Evolutionary conservation across 305 asterid species (phyloP).

Genomic region (Plantago coronopus): DNA sequence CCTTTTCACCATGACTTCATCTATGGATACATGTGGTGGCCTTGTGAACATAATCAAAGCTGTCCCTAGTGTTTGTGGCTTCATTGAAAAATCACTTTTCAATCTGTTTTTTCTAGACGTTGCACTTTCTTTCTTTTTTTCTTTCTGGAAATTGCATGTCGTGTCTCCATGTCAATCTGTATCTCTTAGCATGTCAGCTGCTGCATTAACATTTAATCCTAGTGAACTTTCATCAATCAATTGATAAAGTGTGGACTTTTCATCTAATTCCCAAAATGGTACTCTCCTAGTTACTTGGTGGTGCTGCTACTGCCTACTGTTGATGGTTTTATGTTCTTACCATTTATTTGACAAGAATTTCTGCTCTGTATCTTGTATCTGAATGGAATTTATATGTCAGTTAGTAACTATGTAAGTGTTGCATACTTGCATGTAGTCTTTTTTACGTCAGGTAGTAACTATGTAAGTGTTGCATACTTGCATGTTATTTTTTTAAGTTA

Average conservation of each 20-base stretch:
- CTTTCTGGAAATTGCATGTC: background rate
- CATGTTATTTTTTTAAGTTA: no score
- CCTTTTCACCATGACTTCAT: slow-evolving; percentile 16
- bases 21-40: background rate
- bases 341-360: background rate
- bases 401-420: background rate
- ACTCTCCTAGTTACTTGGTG: background rate
- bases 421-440: background rate
- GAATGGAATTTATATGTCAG: background rate
- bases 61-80: slow-evolving; percentile 3
- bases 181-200: background rate
- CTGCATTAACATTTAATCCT: background rate
- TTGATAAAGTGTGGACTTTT: background rate
- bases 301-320: background rate
- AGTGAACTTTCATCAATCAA: background rate
- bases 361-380: background rate
- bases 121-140: background rate
- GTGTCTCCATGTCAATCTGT: background rate
- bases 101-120: background rate
- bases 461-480: background rate
- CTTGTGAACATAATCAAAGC: slow-evolving; percentile 1
- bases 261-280: background rate
- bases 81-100: background rate
- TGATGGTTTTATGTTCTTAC: background rate
- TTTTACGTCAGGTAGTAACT: background rate